A percentile compares a stretch with the other conserved stretches of the same genome.
Conservation (phyloP, 805 yeast species). For the Nakazawaea sp. region DNA sequence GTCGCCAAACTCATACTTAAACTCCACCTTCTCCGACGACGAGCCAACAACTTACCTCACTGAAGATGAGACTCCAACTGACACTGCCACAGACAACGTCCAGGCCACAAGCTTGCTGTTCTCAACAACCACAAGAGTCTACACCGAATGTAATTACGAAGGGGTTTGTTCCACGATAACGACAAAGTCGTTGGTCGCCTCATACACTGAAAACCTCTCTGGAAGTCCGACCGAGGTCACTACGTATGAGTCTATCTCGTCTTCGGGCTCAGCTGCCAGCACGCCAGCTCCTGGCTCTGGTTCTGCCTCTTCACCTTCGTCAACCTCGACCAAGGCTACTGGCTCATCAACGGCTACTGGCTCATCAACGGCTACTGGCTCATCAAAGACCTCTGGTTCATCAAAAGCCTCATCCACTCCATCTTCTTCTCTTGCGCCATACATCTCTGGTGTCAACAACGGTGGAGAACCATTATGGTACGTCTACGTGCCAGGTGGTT, state of each 20-base stretch:
- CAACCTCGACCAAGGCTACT: too few species aligned
- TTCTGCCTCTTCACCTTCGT: neutral
- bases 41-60: slow-evolving; percentile 4
- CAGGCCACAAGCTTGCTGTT: slow-evolving; percentile 7
- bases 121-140: slow-evolving; percentile 7
- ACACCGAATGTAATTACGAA: slow-evolving; percentile 9
- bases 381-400: slow-evolving; percentile 11
- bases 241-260: slow-evolving; percentile 13
- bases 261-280: slow-evolving; percentile 3
- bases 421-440: slow-evolving; percentile 8
- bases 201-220: slow-evolving; percentile 18
- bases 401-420: too few species aligned
- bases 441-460: slow-evolving; percentile 4
- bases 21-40: slow-evolving; percentile 1
- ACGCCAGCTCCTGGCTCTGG: slow-evolving; percentile 1
- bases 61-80: neutral
- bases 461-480: slow-evolving; percentile 10
- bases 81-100: neutral
- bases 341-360: slow-evolving; percentile 2
- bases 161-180: slow-evolving; percentile 16
- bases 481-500: slow-evolving; percentile 7
- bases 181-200: slow-evolving; percentile 19
- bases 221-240: slow-evolving; percentile 16
- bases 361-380: slow-evolving; percentile 4
- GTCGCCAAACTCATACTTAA: neutral